Evolutionary conservation across 805 yeast genomes (phyloP).

Genomic region (Isabelozyma gotoi): DNA sequence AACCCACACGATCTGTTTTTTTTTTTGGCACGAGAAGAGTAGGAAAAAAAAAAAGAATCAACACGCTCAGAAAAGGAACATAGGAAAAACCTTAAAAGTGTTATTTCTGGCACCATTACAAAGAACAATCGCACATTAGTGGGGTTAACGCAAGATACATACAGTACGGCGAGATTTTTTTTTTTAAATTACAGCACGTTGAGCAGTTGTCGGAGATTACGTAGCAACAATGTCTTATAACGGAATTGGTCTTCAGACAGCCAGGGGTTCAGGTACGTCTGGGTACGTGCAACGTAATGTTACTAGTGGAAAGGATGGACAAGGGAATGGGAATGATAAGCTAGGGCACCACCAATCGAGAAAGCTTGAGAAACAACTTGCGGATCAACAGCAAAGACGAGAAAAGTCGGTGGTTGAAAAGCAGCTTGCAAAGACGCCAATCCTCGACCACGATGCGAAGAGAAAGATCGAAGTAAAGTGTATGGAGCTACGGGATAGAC

Average conservation of each 20-base stretch:
- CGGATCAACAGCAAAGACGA: constrained; percentile 17
- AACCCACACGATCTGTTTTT: too few relatives aligned
- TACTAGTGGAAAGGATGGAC: constrained; percentile 18
- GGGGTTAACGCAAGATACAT: too few relatives aligned
- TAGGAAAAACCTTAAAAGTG: too few relatives aligned
- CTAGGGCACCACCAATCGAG: constrained; percentile 40
- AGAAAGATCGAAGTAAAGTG: constrained; percentile 46
- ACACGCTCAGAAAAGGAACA: too few relatives aligned
- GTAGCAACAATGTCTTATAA: constrained; percentile 55
- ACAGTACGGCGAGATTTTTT: not conserved
- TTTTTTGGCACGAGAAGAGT: too few relatives aligned
- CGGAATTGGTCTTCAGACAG: constrained; percentile 56
- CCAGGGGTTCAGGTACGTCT: constrained; percentile 64
- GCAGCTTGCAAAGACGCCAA: constrained; percentile 17
- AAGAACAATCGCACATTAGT: too few relatives aligned
- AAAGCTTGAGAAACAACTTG: constrained; percentile 18
- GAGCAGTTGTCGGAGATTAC: too few relatives aligned
- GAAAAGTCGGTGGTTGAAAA: constrained; percentile 13
- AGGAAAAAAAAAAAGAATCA: too few relatives aligned
- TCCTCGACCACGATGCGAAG: constrained; percentile 33
- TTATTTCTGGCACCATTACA: too few relatives aligned
- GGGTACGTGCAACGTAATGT: constrained; percentile 55
- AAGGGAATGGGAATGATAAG: constrained; percentile 19
- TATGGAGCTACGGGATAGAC: constrained; percentile 48
- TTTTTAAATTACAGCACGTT: not conserved